Conservation (phyloP, 2,329 filamentous ascomycete species). For the Tolypocladium amazonense region DNA sequence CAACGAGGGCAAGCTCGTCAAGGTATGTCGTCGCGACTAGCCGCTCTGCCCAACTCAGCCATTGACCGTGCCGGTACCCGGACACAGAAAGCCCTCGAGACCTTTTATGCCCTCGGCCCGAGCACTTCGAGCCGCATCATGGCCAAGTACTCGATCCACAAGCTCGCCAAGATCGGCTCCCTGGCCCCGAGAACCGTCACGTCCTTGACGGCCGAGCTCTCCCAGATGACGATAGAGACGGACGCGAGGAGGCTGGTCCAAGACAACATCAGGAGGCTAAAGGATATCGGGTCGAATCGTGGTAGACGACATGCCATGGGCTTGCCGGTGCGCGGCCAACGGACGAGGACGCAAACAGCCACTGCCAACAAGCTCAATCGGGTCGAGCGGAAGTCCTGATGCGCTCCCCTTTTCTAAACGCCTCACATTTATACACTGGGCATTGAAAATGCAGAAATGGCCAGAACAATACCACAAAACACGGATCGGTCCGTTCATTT, state of each 20-base stretch:
- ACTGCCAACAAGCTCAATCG: slow-evolving; percentile 53
- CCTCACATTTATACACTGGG: neutral
- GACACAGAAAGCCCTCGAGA: slow-evolving; percentile 58
- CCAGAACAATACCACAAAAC: neutral
- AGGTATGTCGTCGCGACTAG: slow-evolving; percentile 38
- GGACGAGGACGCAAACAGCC: slow-evolving; percentile 63
- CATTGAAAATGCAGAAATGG: neutral
- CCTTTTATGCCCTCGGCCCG: slow-evolving; percentile 78
- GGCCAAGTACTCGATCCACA: slow-evolving; percentile 82
- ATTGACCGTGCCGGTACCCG: neutral
- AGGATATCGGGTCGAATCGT: slow-evolving; percentile 83
- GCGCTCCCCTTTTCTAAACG: neutral
- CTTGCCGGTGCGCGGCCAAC: slow-evolving; percentile 83
- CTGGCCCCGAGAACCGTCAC: slow-evolving; percentile 68
- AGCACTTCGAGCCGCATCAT: slow-evolving; percentile 63
- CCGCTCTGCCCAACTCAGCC: neutral
- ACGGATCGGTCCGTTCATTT: neutral
- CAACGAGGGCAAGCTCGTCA: slow-evolving; percentile 70
- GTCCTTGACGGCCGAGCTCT: slow-evolving; percentile 73
- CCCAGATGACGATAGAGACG: slow-evolving; percentile 88
- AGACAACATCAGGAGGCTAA: slow-evolving; percentile 77
- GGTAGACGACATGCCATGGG: slow-evolving; percentile 88
- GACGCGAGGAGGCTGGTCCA: slow-evolving; percentile 67
- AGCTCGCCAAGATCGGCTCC: slow-evolving; percentile 65
- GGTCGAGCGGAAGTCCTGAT: slow-evolving; percentile 28